phyloP scores from a whole-genome alignment of 139 green algal species.

The Chlamydomonas sp. region DNA sequence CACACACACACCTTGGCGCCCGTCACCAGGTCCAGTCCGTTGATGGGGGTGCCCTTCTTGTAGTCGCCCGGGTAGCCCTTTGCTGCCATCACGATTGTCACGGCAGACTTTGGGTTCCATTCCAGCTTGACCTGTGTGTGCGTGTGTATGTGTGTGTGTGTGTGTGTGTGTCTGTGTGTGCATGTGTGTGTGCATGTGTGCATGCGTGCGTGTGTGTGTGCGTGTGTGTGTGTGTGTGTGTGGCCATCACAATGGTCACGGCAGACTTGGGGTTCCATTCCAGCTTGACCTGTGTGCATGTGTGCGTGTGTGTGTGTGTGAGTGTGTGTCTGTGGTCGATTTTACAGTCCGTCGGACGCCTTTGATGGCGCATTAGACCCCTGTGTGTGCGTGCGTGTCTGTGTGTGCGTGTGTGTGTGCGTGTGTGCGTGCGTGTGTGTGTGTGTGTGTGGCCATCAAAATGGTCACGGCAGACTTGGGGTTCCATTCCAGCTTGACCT shows the following conservation, averaged over 20 bases:
- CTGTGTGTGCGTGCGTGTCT: too few species aligned
- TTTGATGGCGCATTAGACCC: too few species aligned
- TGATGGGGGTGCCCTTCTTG: slow-evolving; percentile 74
- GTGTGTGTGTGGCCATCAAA: slow-evolving; percentile 64
- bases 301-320: too few species aligned
- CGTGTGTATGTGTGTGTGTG: too few species aligned
- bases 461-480: slow-evolving; percentile 69
- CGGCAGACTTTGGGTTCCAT: slow-evolving; percentile 39
- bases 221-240: too few species aligned
- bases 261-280: too few species aligned
- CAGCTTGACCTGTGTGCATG: too few species aligned
- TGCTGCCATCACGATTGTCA: slow-evolving; percentile 88
- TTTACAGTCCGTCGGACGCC: too few species aligned
- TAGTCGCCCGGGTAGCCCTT: slow-evolving; percentile 92
- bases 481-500: slow-evolving; percentile 14
- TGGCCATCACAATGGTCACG: too few species aligned
- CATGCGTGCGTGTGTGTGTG: not conserved
- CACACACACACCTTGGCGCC: slow-evolving; percentile 66
- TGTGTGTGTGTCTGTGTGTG: slow-evolving; percentile 2
- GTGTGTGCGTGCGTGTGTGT: too few species aligned
- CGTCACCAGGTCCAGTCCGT: slow-evolving; percentile 46
- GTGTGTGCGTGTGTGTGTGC: too few species aligned
- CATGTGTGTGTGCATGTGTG: not conserved
- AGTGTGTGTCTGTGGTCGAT: too few species aligned
- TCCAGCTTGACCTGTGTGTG: slow-evolving; percentile 12